Evolutionary conservation across 352 stramenopile species (phyloP), one percentile per base, ranked within the genome.

Genomic region (Globisporangium ultimum): DNA sequence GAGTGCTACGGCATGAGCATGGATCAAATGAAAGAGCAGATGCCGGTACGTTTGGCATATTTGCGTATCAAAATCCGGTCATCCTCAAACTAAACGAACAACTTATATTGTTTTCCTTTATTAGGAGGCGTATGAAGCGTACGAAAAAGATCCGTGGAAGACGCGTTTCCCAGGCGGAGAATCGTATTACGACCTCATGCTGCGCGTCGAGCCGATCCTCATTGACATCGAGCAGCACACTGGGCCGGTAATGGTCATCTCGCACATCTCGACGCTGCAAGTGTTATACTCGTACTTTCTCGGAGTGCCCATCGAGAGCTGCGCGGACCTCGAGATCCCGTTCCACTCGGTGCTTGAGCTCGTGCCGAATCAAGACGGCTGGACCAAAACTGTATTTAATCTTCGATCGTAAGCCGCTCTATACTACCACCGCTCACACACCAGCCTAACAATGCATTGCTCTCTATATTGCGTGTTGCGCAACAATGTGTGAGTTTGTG

Each of bases 121-220:
- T n/a, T 67, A 88, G 36, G 84, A 93, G 17, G 82, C 80, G 0
- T 89, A 78, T 63, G 66, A 84, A 4, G 71, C 80, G 11, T 93
- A 87, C 67, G 61, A 78, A 55, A 68, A 77, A 18, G 81, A 93
- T 55, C 84, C 81, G 48, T 91, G 78, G 78, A 83, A 87, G 55
- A 91, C 84, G 47, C 81, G 84, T 14, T 93, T 93, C 55, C 88
- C 87, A 0, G 91, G 91, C 15, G 93, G 92, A 55, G 93, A 98
- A 73, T 97, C 88, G 9, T 98, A 98, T 69, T 82, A 93, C 47
- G 93, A 98, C 66, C 86, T 98, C 24, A 98, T 98, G 75, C 70
- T 96, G 61, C 87, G 93, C 17, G 69, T 98, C 21, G 81, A 96
- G 59, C 90, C 91, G 28, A 80, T 98, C 48, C 86, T 98, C 54